Evolutionary conservation across 2,329 filamentous ascomycete species (phyloP).

Genomic region (Exophiala calicioides): DNA sequence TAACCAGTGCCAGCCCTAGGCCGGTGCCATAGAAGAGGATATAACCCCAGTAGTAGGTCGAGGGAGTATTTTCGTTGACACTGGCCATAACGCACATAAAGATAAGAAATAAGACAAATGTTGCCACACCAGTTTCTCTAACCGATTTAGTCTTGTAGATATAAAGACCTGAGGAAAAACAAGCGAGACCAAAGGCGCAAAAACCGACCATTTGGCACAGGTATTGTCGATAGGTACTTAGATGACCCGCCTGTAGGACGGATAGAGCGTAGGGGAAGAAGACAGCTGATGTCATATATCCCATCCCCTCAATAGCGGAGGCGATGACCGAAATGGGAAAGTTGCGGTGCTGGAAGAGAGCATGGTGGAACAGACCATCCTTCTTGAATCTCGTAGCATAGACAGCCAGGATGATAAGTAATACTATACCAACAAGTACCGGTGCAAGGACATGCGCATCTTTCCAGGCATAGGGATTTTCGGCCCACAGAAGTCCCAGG

Average conservation of each 20-base stretch:
- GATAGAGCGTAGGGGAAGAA: constrained; percentile 12
- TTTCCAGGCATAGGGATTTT: constrained; percentile 56
- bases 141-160: constrained; percentile 19
- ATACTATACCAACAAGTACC: constrained; percentile 48
- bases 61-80: constrained; percentile 11
- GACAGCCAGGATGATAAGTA: constrained; percentile 48
- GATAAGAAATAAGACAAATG: constrained; percentile 10
- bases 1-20: constrained; percentile 13
- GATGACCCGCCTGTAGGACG: constrained; percentile 10
- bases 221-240: constrained; percentile 14
- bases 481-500: constrained; percentile 59
- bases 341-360: constrained; percentile 61
- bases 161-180: constrained; percentile 9
- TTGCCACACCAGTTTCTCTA: constrained; percentile 6
- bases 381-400: constrained; percentile 59
- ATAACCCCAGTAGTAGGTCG: constrained; percentile 18
- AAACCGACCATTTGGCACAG: constrained; percentile 15
- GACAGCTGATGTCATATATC: constrained; percentile 7
- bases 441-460: constrained; percentile 53
- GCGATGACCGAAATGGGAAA: constrained; percentile 30
- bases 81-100: constrained; percentile 13
- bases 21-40: constrained; percentile 15
- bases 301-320: constrained; percentile 11
- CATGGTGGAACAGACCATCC: constrained; percentile 48
- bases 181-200: constrained; percentile 11